These are phyloP conservation scores for Thalassiosira ordinaria DNA, from an alignment of 352 stramenopile species.

Conservation along the genomic window DNA sequence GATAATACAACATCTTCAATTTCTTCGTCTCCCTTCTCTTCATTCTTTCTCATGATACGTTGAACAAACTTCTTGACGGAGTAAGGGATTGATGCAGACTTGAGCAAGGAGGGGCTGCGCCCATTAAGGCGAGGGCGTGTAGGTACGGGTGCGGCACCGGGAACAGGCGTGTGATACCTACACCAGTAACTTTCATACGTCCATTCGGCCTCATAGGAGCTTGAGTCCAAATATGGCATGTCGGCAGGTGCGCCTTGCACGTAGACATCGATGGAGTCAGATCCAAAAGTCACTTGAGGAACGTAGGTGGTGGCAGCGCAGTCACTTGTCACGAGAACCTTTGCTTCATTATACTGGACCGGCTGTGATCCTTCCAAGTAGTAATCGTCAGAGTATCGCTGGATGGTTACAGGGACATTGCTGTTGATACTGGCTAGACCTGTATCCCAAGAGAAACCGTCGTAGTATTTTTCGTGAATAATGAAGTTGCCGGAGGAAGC, in stretches of 20 bases:
- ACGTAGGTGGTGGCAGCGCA: constrained; percentile 13
- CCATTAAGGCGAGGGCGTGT: background rate
- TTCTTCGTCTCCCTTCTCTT: background rate
- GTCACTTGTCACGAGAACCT: constrained; percentile 28
- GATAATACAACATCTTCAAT: background rate
- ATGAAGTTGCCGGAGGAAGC: constrained; percentile 9
- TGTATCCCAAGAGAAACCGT: background rate
- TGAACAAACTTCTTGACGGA: background rate
- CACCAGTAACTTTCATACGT: constrained; percentile 8
- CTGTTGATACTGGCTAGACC: constrained; percentile 1
- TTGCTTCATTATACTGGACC: constrained; percentile 2
- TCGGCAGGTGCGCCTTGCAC: background rate
- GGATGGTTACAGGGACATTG: constrained; percentile 25
- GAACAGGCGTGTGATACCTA: background rate
- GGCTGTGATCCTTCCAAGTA: background rate
- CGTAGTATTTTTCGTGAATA: constrained; percentile 12
- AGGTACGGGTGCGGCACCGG: background rate
- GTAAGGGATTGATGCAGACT: background rate
- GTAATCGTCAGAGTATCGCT: constrained; percentile 23
- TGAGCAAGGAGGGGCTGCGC: background rate
- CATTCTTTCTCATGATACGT: background rate
- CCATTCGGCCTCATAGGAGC: constrained; percentile 23
- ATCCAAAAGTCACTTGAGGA: constrained; percentile 31
- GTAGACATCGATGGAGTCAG: constrained; percentile 2
- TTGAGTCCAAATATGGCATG: constrained; percentile 1